Evolutionary conservation across 1,284 basidiomycete species (phyloP), one percentile per base, ranked within the genome.

Genomic region (Omphalotus olearius): DNA sequence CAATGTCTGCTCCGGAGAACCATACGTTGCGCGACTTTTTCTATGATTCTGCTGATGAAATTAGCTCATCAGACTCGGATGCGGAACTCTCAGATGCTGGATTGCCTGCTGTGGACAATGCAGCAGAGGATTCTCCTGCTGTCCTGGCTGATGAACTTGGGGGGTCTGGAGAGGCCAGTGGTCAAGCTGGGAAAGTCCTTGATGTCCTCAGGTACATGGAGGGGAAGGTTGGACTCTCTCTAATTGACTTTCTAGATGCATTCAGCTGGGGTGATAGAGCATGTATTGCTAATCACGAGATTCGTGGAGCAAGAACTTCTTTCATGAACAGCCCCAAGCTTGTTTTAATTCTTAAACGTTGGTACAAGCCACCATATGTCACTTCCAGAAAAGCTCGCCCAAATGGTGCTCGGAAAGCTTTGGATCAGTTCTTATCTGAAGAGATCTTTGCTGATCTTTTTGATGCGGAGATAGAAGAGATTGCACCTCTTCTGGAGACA

Each of bases 281-380:
- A 6, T 58, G 56, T 36, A 53, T 41, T 17, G 3, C 17, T n/a
- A 48, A 61, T 49, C 38, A 26, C 1, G 36, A 28, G 3, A 53
- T 55, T 13, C 30, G 47, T 2, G 56, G 51, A 30, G 52, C 26
- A 4, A 45, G 58, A 0, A 53, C 56, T 1, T 47, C 52, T 1
- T 53, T 64, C 5, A 53, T 60, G 46, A 23, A 44, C 6, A 62
- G 59, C 36, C 33, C 44, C 5, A 48, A 60, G 33, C 55, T 65
- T 6, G 53, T 56, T 4, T 41, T n/a, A 2, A 59, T 65, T 23
- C 50, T 65, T 4, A 20, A 39, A 10, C 48, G 50, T 28, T 64
- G 62, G 59, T 49, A 51, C 30, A 53, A 48, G 30, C 62, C 63
- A 1, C 62, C 62, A n/a, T n/a, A n/a, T n/a, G n/a, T n/a, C n/a